phyloP scores from a whole-genome alignment of 805 yeast species.

The Candida boleticola region DNA sequence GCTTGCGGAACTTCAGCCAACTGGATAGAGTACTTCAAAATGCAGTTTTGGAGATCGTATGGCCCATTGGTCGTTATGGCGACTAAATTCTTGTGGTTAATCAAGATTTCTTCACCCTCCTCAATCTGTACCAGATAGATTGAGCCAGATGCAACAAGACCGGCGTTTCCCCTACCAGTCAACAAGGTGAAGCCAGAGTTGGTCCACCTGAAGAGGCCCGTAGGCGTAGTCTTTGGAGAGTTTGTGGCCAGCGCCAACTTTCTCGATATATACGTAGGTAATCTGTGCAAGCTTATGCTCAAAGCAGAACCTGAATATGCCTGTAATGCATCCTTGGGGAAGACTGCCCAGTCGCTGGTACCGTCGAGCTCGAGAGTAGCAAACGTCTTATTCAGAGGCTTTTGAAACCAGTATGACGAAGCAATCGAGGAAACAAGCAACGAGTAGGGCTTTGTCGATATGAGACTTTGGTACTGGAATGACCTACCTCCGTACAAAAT shows the following conservation, averaged over 20 bases:
- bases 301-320: constrained; percentile 55
- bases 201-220: constrained; percentile 40
- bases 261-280: constrained; percentile 41
- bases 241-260: constrained; percentile 24
- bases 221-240: constrained; percentile 22
- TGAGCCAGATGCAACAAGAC: constrained; percentile 54
- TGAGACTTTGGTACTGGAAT: constrained; percentile 45
- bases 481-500: constrained; percentile 44
- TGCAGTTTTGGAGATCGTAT: constrained; percentile 42
- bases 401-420: constrained; percentile 8
- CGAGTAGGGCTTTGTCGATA: constrained; percentile 47
- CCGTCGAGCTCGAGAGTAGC: constrained; percentile 54
- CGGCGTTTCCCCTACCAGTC: constrained; percentile 58
- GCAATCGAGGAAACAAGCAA: constrained; percentile 39
- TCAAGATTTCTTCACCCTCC: constrained; percentile 47
- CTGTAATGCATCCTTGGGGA: constrained; percentile 47
- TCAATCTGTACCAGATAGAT: constrained; percentile 46
- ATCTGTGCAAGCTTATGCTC: constrained; percentile 29
- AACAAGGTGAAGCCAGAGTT: constrained; percentile 45
- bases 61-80: constrained; percentile 52
- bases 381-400: constrained; percentile 35
- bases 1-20: constrained; percentile 3
- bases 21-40: constrained; percentile 22
- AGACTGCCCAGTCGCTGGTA: constrained; percentile 58
- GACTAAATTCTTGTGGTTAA: constrained; percentile 45